Percentiles rank a stretch among this genome's conserved stretches.
phyloP scores from a whole-genome alignment of 768 basidiomycete species.

The Mycena vulgaris region DNA sequence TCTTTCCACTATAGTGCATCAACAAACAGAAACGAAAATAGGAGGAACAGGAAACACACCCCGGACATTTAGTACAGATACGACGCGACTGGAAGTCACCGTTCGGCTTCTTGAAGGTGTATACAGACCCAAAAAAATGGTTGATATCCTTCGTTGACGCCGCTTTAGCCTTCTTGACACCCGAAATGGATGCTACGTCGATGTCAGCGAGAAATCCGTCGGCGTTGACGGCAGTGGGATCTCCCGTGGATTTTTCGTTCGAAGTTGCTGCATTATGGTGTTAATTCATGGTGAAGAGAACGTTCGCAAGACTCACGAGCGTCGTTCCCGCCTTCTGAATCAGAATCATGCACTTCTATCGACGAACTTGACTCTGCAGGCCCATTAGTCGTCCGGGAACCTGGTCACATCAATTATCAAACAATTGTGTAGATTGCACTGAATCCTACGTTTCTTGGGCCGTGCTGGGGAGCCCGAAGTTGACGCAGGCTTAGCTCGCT shows the following conservation, averaged over 20 bases:
- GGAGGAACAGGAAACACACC: background rate
- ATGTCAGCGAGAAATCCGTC: constrained; percentile 37
- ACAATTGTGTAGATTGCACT: too few species aligned
- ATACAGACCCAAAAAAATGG: background rate
- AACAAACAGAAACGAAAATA: background rate
- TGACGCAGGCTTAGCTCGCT: too few species aligned
- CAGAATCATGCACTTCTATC: too few species aligned
- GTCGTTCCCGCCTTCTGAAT: too few species aligned
- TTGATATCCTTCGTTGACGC: background rate
- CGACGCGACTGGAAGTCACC: background rate
- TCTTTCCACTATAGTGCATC: constrained; percentile 1
- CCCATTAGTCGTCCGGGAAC: too few species aligned
- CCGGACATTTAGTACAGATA: background rate
- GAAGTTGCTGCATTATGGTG: background rate
- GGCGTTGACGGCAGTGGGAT: constrained; percentile 20
- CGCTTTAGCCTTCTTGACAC: background rate
- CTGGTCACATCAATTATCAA: too few species aligned
- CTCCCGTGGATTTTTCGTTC: background rate
- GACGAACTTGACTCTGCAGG: too few species aligned
- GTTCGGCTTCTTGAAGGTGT: background rate
- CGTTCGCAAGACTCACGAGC: background rate
- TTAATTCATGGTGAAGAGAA: background rate
- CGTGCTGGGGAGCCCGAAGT: too few species aligned
- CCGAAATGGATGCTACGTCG: constrained; percentile 16
- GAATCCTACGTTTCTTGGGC: too few species aligned